These are phyloP conservation scores for Berkeleyomyces rouxiae DNA, from an alignment of 2,329 filamentous ascomycete genomes.

Conservation along the genomic window DNA sequence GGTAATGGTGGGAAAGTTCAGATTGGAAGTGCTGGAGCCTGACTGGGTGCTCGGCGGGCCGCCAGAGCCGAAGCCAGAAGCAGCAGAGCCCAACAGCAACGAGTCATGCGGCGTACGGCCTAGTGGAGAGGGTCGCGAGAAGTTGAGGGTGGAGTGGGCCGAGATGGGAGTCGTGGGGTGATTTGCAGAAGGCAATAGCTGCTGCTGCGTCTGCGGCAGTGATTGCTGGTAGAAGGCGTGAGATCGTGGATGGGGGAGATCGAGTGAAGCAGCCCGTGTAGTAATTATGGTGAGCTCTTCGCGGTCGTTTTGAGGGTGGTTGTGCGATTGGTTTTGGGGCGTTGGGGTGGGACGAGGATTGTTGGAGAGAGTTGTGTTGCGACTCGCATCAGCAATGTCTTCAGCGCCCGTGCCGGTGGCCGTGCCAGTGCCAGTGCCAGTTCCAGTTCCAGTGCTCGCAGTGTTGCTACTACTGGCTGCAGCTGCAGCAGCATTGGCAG, in stretches of 20 bases:
- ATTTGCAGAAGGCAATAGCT: not conserved
- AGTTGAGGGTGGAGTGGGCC: conserved; percentile 11
- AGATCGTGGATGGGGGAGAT: conserved; percentile 11
- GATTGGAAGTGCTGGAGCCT: conserved; percentile 1
- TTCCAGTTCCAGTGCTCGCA: conserved; percentile 15
- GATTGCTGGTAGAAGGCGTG: conserved; percentile 18
- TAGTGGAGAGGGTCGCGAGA: conserved; percentile 11
- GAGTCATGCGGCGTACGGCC: conserved; percentile 11
- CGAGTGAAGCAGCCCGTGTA: conserved; percentile 20
- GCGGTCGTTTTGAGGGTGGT: conserved; percentile 57
- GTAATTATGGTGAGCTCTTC: conserved; percentile 56
- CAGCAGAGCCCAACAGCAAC: conserved; percentile 4
- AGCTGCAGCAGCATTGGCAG: conserved; percentile 19
- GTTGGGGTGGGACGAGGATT: conserved; percentile 17
- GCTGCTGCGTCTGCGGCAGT: not conserved
- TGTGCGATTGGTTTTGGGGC: conserved; percentile 35
- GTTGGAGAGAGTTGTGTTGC: conserved; percentile 17
- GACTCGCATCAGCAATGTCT: conserved; percentile 16
- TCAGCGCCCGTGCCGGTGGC: conserved; percentile 15
- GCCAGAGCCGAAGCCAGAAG: not conserved
- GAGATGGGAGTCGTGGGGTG: conserved; percentile 4
- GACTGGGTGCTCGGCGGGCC: conserved; percentile 3
- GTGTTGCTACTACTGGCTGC: not conserved
- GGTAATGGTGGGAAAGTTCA: conserved; percentile 36
- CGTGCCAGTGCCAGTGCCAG: not conserved